A percentile compares a stretch with the other conserved stretches of the same genome.
These are phyloP conservation scores for Trametes cubensis DNA, from an alignment of 768 basidiomycete species.

Conservation along the genomic window DNA sequence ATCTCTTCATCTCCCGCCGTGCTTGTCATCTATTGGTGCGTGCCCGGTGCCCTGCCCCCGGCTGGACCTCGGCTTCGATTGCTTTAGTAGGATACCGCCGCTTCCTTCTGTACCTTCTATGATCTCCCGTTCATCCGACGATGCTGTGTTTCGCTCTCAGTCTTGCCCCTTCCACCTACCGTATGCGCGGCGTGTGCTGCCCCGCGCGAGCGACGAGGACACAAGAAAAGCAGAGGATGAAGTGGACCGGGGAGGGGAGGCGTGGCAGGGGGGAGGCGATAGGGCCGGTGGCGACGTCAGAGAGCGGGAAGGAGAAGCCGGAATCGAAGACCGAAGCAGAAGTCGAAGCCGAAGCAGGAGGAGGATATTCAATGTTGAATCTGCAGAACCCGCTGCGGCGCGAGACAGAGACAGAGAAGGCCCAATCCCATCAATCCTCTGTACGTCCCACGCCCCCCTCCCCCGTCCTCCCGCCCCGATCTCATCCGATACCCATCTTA, in stretches of 20 bases:
- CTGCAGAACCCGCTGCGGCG: too few relatives aligned
- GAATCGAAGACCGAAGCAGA: too few relatives aligned
- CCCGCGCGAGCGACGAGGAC: not conserved
- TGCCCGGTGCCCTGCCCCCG: not conserved
- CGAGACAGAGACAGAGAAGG: too few relatives aligned
- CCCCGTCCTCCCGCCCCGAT: too few relatives aligned
- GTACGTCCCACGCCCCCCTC: too few relatives aligned
- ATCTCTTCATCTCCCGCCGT: too few relatives aligned
- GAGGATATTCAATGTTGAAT: too few relatives aligned
- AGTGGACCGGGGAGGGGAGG: not conserved
- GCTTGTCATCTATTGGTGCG: too few relatives aligned
- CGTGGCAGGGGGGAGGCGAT: not conserved
- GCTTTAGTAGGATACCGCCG: constrained; percentile 14
- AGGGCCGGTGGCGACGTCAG: not conserved
- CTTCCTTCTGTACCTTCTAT: constrained; percentile 12
- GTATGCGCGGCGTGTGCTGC: not conserved
- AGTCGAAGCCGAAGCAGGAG: too few relatives aligned
- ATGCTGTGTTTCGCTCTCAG: constrained; percentile 14
- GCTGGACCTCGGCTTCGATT: constrained; percentile 14
- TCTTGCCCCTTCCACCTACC: not conserved
- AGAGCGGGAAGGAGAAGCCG: too few relatives aligned
- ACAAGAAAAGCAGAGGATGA: not conserved
- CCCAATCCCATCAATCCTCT: too few relatives aligned
- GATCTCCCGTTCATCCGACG: constrained; percentile 11
- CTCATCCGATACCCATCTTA: too few relatives aligned